Conservation (phyloP, 2,329 filamentous ascomycete species). For the Botrytis paeoniae region DNA sequence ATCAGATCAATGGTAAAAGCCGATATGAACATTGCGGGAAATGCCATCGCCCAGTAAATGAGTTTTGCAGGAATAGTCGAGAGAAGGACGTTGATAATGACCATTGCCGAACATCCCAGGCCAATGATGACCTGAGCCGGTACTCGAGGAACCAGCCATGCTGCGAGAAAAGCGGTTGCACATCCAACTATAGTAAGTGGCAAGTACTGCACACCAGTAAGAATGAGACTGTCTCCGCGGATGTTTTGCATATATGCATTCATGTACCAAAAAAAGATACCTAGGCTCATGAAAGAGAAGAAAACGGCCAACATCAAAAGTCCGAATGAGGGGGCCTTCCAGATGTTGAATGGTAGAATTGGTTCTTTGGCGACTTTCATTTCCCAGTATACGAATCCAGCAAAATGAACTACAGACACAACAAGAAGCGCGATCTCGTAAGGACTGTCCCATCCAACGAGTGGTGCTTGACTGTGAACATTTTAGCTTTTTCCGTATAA, state of each 20-base stretch:
- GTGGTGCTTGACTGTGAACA: slow-evolving; percentile 27
- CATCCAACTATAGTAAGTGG: slow-evolving; percentile 44
- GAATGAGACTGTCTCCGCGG: slow-evolving; percentile 42
- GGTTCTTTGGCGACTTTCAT: slow-evolving; percentile 23
- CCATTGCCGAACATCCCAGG: slow-evolving; percentile 40
- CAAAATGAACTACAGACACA: slow-evolving; percentile 22
- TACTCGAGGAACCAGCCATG: slow-evolving; percentile 47
- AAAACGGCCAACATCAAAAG: slow-evolving; percentile 23
- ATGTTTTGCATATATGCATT: slow-evolving; percentile 45
- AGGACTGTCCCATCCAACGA: slow-evolving; percentile 26
- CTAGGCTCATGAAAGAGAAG: slow-evolving; percentile 33
- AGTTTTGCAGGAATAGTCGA: slow-evolving; percentile 47
- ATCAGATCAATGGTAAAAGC: slow-evolving; percentile 49
- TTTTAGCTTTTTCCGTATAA: neutral
- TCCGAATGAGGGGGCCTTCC: slow-evolving; percentile 28
- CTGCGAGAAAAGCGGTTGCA: slow-evolving; percentile 41
- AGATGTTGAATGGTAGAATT: slow-evolving; percentile 32
- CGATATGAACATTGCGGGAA: slow-evolving; percentile 40
- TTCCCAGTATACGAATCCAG: slow-evolving; percentile 27
- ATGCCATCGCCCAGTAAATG: slow-evolving; percentile 45
- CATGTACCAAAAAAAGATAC: slow-evolving; percentile 49
- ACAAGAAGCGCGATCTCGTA: slow-evolving; percentile 26
- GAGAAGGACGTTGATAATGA: slow-evolving; percentile 38
- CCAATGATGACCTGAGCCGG: slow-evolving; percentile 47
- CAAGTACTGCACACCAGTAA: slow-evolving; percentile 41